Percentiles rank a stretch among this genome's conserved stretches.
Evolutionary conservation across 169 alveolate genomes (phyloP).

Genomic region (Plasmodium coatneyi): DNA sequence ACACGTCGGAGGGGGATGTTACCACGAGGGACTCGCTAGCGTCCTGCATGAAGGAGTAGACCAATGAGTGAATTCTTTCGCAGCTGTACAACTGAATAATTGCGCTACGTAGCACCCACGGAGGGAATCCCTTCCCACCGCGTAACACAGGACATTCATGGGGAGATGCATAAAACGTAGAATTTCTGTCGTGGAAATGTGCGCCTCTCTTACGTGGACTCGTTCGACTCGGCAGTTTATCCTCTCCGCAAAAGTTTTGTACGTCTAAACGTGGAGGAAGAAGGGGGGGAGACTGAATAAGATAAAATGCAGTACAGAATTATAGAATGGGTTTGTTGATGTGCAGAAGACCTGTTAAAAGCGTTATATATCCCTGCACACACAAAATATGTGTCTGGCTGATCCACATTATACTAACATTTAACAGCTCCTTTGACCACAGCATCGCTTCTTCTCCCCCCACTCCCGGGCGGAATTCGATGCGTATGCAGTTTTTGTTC

Average conservation of each 20-base stretch:
- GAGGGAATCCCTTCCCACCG: not conserved
- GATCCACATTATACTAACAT: conserved; percentile 3
- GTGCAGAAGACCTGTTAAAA: not conserved
- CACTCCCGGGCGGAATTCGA: conserved; percentile 68
- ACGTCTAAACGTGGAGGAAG: conserved; percentile 5
- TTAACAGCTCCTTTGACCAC: conserved; percentile 47
- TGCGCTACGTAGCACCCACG: not conserved
- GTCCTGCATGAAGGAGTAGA: conserved; percentile 6
- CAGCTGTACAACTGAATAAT: not conserved
- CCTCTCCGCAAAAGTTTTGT: conserved; percentile 32
- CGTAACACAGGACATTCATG: not conserved
- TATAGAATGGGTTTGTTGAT: not conserved
- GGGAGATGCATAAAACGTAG: not conserved
- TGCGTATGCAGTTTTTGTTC: conserved; percentile 49
- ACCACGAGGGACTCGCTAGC: conserved; percentile 22
- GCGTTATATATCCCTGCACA: not conserved
- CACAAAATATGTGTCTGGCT: too few species aligned
- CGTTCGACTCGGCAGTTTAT: conserved; percentile 26
- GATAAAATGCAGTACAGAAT: not conserved
- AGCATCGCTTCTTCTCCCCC: conserved; percentile 59
- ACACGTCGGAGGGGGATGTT: conserved; percentile 2
- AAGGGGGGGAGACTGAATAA: not conserved
- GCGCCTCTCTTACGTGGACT: conserved; percentile 20
- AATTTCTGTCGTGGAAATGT: not conserved
- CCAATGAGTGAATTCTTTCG: not conserved